These are phyloP conservation scores for Vigna reflexopilosa DNA, from an alignment of 306 rosid genomes.

Conservation along the genomic window DNA sequence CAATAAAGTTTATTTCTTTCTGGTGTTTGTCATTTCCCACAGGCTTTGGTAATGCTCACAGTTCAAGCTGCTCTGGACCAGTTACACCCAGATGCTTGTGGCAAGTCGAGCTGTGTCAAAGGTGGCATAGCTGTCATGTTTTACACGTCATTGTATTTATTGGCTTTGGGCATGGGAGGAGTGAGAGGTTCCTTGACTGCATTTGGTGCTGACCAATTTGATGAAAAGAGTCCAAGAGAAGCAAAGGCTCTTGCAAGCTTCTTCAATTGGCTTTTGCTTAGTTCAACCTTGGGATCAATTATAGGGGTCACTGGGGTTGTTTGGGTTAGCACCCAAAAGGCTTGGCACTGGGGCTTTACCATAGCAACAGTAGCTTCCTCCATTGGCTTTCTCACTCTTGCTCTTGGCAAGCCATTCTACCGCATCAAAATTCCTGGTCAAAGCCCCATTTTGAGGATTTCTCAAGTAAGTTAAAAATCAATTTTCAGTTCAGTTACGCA, in stretches of 20 bases:
- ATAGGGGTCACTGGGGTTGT: constrained; percentile 78
- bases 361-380: constrained; percentile 59
- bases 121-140: constrained; percentile 65
- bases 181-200: constrained; percentile 78
- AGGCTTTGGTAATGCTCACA: constrained; percentile 70
- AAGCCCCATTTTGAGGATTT: constrained; percentile 63
- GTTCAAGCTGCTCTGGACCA: constrained; percentile 61
- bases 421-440: constrained; percentile 61
- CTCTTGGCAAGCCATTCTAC: constrained; percentile 80
- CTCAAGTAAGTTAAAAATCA: constrained; percentile 51
- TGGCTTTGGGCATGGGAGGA: constrained; percentile 77
- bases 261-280: constrained; percentile 72
- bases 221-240: constrained; percentile 63
- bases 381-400: constrained; percentile 62
- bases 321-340: constrained; percentile 62
- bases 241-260: constrained; percentile 68
- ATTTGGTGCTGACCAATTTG: constrained; percentile 89
- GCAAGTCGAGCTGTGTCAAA: constrained; percentile 59
- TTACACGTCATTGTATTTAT: constrained; percentile 59
- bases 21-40: background rate
- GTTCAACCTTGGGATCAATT: constrained; percentile 65
- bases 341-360: constrained; percentile 81
- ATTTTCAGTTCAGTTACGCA: background rate
- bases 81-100: constrained; percentile 60
- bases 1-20: background rate